phyloP scores from a whole-genome alignment of 2,329 filamentous ascomycete species.

The Fusarium sublunatum region DNA sequence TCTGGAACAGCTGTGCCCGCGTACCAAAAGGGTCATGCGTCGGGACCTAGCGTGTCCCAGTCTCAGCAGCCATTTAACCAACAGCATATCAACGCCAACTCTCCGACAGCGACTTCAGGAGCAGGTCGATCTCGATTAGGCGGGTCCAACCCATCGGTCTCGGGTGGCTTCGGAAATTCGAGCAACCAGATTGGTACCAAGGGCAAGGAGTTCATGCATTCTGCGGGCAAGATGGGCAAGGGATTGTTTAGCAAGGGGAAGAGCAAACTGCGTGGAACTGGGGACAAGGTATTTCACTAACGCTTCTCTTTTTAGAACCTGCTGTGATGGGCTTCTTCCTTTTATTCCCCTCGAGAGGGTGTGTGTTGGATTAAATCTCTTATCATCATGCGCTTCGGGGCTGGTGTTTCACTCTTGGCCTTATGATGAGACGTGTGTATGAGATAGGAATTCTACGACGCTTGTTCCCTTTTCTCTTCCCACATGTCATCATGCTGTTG shows the following conservation, averaged over 20 bases:
- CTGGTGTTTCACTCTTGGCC: slow-evolving; percentile 48
- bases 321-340: slow-evolving; percentile 45
- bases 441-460: slow-evolving; percentile 58
- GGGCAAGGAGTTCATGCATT: slow-evolving; percentile 89
- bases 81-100: slow-evolving; percentile 63
- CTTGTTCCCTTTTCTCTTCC: slow-evolving; percentile 46
- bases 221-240: slow-evolving; percentile 89
- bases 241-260: slow-evolving; percentile 91
- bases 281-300: slow-evolving; percentile 90
- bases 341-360: slow-evolving; percentile 39
- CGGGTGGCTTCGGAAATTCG: slow-evolving; percentile 63
- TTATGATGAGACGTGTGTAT: slow-evolving; percentile 52
- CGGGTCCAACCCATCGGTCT: slow-evolving; percentile 54
- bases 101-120: slow-evolving; percentile 45
- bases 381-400: slow-evolving; percentile 47
- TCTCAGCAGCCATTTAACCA: slow-evolving; percentile 65
- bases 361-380: slow-evolving; percentile 48
- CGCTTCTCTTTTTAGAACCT: slow-evolving; percentile 52
- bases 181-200: slow-evolving; percentile 78
- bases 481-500: slow-evolving; percentile 44
- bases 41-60: slow-evolving; percentile 42
- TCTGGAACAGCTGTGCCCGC: slow-evolving; percentile 29
- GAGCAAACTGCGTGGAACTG: slow-evolving; percentile 78
- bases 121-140: slow-evolving; percentile 52
- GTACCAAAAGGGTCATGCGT: slow-evolving; percentile 33